Evolutionary conservation across 768 basidiomycete genomes (phyloP).

Genomic region (Amylocystis lapponica): DNA sequence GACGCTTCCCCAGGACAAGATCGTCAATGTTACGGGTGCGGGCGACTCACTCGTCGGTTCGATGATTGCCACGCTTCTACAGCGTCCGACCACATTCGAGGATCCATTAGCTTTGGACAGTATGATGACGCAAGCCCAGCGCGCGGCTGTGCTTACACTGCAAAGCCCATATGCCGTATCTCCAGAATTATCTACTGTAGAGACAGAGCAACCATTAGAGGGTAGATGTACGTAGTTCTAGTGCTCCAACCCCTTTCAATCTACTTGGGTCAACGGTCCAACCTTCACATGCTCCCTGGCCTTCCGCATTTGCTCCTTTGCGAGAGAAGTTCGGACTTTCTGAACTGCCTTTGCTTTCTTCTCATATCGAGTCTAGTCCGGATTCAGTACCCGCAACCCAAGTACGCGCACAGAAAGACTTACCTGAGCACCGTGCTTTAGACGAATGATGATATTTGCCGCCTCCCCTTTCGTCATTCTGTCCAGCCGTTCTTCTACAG

Average conservation of each 20-base stretch:
- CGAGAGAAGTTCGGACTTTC: slow-evolving; percentile 28
- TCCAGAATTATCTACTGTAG: slow-evolving; percentile 14
- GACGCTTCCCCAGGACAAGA: slow-evolving; percentile 23
- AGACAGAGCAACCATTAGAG: neutral
- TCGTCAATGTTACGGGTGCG: slow-evolving; percentile 82
- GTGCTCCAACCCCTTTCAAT: neutral
- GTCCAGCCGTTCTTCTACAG: slow-evolving; percentile 29
- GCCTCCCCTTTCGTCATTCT: slow-evolving; percentile 73
- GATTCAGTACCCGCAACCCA: neutral
- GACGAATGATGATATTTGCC: slow-evolving; percentile 68
- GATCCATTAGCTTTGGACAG: slow-evolving; percentile 37
- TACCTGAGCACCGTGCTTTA: slow-evolving; percentile 75
- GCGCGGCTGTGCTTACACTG: slow-evolving; percentile 21
- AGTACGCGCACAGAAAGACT: slow-evolving; percentile 1
- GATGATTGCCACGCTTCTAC: slow-evolving; percentile 57
- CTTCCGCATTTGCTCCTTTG: slow-evolving; percentile 46
- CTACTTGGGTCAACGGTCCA: slow-evolving; percentile 43
- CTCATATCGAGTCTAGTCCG: slow-evolving; percentile 46
- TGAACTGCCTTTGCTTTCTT: slow-evolving; percentile 40
- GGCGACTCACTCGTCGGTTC: slow-evolving; percentile 90
- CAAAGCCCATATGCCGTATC: slow-evolving; percentile 21
- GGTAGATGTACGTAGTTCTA: neutral
- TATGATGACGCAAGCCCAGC: slow-evolving; percentile 53
- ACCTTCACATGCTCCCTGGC: slow-evolving; percentile 55
- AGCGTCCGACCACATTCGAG: slow-evolving; percentile 39